phyloP scores from a whole-genome alignment of 257 asterid genomes.

The Primulina tabacum region DNA sequence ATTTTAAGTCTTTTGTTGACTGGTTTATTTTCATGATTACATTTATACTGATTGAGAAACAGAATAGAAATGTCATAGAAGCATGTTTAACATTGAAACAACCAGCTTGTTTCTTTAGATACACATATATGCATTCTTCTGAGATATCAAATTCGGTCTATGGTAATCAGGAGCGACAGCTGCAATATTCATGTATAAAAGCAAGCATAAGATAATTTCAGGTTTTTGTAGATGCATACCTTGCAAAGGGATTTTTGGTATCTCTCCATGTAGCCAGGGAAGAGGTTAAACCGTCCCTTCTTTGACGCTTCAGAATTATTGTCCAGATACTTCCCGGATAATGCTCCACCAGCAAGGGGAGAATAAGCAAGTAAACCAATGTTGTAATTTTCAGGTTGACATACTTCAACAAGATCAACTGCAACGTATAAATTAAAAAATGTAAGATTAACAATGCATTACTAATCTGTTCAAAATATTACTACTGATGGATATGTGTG shows the following conservation, averaged over 20 bases:
- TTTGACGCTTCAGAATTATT: conserved; percentile 64
- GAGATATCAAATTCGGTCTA: neutral
- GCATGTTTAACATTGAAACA: neutral
- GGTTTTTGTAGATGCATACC: conserved; percentile 36
- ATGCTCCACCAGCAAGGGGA: conserved; percentile 82
- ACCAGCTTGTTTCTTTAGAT: neutral
- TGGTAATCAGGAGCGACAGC: conserved; percentile 2
- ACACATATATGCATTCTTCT: neutral
- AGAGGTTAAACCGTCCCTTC: conserved; percentile 72
- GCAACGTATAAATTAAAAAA: conserved; percentile 29
- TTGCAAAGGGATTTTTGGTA: conserved; percentile 65
- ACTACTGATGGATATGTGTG: no score
- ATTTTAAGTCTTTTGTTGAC: neutral
- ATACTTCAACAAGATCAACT: conserved; percentile 91
- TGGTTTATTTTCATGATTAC: no score
- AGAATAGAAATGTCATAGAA: no score
- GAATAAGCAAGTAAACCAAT: conserved; percentile 88
- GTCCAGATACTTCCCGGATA: conserved; percentile 81
- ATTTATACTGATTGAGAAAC: neutral
- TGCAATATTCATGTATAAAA: neutral
- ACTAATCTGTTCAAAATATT: no score
- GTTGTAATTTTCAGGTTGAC: conserved; percentile 87
- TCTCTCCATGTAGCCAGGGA: conserved; percentile 93
- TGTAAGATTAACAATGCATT: neutral
- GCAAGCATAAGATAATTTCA: neutral